Conservation (phyloP, 371 early-diverging fungal species). For the Rhizopus arrhizus region DNA sequence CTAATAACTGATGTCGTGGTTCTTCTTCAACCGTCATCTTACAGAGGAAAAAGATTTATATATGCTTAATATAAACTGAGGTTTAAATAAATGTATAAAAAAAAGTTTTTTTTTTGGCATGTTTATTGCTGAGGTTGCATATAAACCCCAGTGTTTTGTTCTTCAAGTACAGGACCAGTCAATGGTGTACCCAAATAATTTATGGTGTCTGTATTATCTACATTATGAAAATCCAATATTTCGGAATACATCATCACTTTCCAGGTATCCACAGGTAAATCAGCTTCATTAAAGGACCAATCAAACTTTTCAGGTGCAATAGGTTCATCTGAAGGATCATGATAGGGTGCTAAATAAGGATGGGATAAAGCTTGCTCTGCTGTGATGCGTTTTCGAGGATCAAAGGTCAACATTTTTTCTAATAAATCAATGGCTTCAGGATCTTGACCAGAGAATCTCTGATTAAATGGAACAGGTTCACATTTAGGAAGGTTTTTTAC, state of each 20-base stretch:
- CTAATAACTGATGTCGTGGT: background rate
- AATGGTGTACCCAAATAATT: conserved; percentile 44
- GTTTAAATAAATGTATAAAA: conserved; percentile 67
- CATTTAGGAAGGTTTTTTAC: conserved; percentile 86
- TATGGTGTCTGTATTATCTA: conserved; percentile 44
- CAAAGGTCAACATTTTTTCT: conserved; percentile 89
- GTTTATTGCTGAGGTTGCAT: conserved; percentile 27
- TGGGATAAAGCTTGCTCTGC: conserved; percentile 87
- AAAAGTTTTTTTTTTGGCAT: conserved; percentile 68
- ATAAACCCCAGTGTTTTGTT: conserved; percentile 52
- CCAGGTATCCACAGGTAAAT: conserved; percentile 84
- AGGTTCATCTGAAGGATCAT: conserved; percentile 93
- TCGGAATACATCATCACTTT: conserved; percentile 79
- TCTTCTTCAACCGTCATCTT: conserved; percentile 1
- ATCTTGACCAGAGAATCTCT: conserved; percentile 55
- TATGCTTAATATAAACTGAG: background rate
- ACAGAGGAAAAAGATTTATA: background rate
- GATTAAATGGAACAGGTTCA: conserved; percentile 77
- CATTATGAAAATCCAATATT: conserved; percentile 70
- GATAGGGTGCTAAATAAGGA: conserved; percentile 88
- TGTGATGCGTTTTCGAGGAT: conserved; percentile 89
- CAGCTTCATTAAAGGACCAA: conserved; percentile 94
- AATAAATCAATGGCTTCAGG: conserved; percentile 85
- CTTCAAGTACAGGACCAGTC: conserved; percentile 42
- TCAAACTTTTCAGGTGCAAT: conserved; percentile 82